Conservation (phyloP, 306 rosid genomes). For the cucumber (Cucumis sativus) region Cucumber_9930_V3 NC_026661.2:5711001-5711500, state of each 20-base stretch:
- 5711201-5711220: conserved; percentile 18
- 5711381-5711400: conserved; percentile 91
- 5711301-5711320: conserved; percentile 78
- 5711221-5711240: conserved; percentile 22
- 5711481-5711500: not conserved
- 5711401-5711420: conserved; percentile 98
- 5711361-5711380: conserved; percentile 71
- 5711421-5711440: conserved; percentile 51
- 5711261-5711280: conserved; percentile 80
- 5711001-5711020: not conserved
- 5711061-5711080: not conserved
- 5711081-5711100: not conserved
- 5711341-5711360: conserved; percentile 97
- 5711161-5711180: conserved; percentile 37
- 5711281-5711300: conserved; percentile 99
- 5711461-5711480: not conserved
- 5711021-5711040: not conserved
- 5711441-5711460: not conserved
- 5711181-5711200: conserved; percentile 36
- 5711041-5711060: not conserved
- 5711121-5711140: not conserved
- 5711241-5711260: conserved; percentile 70
- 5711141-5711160: conserved; percentile 12
- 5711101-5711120: not conserved
- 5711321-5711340: conserved; percentile 86